Evolutionary conservation across 2,329 filamentous ascomycete genomes (phyloP).

Genomic region (Calonectria pseudoreteaudii): DNA sequence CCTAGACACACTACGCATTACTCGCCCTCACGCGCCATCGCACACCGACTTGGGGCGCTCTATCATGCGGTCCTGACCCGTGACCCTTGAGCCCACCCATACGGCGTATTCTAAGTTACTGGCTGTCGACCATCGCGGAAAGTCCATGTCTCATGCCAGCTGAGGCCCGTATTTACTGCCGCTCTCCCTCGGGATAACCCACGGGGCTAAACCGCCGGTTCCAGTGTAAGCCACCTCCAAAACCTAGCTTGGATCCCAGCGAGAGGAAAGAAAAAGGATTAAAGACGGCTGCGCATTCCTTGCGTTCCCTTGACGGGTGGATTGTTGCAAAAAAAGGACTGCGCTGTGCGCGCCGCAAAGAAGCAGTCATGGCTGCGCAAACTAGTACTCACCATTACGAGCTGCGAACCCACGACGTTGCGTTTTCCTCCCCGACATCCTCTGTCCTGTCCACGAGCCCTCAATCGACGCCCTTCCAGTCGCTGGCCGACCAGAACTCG

Average conservation of each 20-base stretch:
- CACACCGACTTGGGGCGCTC: conserved; percentile 38
- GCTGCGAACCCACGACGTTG: conserved; percentile 26
- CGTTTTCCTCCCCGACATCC: conserved; percentile 41
- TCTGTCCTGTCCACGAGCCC: conserved; percentile 42
- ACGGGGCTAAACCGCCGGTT: conserved; percentile 26
- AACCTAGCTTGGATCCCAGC: conserved; percentile 13
- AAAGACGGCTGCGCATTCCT: conserved; percentile 34
- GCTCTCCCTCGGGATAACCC: conserved; percentile 12
- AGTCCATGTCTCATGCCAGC: conserved; percentile 35
- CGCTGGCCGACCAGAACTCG: conserved; percentile 44
- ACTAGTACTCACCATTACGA: conserved; percentile 34
- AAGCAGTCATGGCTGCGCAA: conserved; percentile 22
- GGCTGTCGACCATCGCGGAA: conserved; percentile 11
- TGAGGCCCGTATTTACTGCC: conserved; percentile 22
- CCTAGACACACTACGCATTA: conserved; percentile 6
- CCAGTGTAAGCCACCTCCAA: conserved; percentile 25
- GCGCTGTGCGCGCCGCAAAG: conserved; percentile 14
- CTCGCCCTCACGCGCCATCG: conserved; percentile 21
- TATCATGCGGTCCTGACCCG: conserved; percentile 43
- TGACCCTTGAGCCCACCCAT: conserved; percentile 37
- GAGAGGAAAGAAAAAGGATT: conserved; percentile 26
- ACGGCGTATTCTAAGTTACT: conserved; percentile 11
- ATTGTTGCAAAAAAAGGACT: neutral
- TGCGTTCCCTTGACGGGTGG: conserved; percentile 25
- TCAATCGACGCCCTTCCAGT: conserved; percentile 43